A percentile compares a stretch with the other conserved stretches of the same genome.
phyloP scores from a whole-genome alignment of 805 yeast genomes.

The Metschnikowia orientalis region DNA sequence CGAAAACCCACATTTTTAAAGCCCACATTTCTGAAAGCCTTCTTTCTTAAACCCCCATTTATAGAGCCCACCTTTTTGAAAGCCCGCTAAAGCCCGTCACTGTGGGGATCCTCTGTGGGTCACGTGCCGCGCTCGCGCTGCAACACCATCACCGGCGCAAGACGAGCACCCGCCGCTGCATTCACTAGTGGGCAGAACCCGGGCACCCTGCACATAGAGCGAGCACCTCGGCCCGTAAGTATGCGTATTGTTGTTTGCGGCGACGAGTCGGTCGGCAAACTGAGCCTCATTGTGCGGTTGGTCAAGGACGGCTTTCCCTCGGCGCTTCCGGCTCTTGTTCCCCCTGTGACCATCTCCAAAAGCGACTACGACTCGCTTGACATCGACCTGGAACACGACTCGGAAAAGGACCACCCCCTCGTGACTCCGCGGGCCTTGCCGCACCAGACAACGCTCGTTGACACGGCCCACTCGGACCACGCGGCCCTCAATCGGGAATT shows the following conservation, averaged over 20 bases:
- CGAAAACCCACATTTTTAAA: too few relatives aligned
- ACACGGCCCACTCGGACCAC: slow-evolving; percentile 70
- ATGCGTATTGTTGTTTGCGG: slow-evolving; percentile 88
- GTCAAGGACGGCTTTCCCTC: slow-evolving; percentile 73
- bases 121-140: too few relatives aligned
- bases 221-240: background rate
- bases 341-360: slow-evolving; percentile 79
- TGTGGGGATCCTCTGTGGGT: too few relatives aligned
- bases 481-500: slow-evolving; percentile 62
- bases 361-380: slow-evolving; percentile 46
- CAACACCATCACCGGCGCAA: too few relatives aligned
- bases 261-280: slow-evolving; percentile 87
- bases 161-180: background rate
- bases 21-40: too few relatives aligned
- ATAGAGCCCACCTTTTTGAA: too few relatives aligned
- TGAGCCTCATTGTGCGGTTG: slow-evolving; percentile 71
- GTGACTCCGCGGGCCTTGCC: slow-evolving; percentile 32
- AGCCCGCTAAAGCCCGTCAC: too few relatives aligned
- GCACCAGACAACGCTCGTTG: slow-evolving; percentile 64
- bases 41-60: too few relatives aligned
- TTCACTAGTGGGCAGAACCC: background rate
- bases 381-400: slow-evolving; percentile 11
- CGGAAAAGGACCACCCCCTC: slow-evolving; percentile 2
- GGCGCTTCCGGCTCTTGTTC: slow-evolving; percentile 70
- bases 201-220: slow-evolving; percentile 1